Evolutionary conservation across 2,329 filamentous ascomycete genomes (phyloP).

Genomic region (Didymella sp.): DNA sequence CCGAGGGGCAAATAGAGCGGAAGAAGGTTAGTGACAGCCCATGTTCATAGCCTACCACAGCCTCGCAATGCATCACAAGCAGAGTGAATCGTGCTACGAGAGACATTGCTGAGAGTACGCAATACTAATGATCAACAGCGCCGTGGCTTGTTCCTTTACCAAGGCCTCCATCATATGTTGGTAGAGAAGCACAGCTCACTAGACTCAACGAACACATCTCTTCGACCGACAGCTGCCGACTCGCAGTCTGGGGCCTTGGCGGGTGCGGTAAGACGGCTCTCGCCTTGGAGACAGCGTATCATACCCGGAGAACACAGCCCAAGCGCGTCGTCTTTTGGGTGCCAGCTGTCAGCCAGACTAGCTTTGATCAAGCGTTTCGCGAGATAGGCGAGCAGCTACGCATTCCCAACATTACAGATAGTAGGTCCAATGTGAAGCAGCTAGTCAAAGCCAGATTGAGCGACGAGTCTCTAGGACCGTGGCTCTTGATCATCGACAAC

Average conservation of each 20-base stretch:
- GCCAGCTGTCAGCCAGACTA: neutral
- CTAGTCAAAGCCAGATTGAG: neutral
- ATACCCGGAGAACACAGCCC: neutral
- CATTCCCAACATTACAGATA: neutral
- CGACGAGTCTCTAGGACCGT: neutral
- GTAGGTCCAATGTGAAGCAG: conserved; percentile 37
- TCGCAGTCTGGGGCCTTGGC: conserved; percentile 4
- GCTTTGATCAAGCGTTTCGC: conserved; percentile 5
- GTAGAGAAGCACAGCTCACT: neutral
- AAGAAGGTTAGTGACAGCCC: too few relatives aligned
- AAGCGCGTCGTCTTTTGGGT: neutral
- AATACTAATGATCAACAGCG: neutral
- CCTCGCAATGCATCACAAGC: too few relatives aligned
- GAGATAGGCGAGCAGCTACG: neutral
- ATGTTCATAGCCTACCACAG: too few relatives aligned
- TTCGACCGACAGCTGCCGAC: neutral
- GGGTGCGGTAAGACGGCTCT: conserved; percentile 7
- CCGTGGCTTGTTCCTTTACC: neutral
- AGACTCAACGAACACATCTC: neutral
- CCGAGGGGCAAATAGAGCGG: too few relatives aligned
- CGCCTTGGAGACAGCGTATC: neutral
- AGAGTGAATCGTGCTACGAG: too few relatives aligned
- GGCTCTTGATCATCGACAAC: neutral
- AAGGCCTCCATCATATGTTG: neutral
- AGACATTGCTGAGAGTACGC: too few relatives aligned